Percentiles rank a stretch among this genome's conserved stretches.
These are phyloP conservation scores for Penicillium vulpinum DNA, from an alignment of 2,329 filamentous ascomycete genomes.

Conservation along the genomic window DNA sequence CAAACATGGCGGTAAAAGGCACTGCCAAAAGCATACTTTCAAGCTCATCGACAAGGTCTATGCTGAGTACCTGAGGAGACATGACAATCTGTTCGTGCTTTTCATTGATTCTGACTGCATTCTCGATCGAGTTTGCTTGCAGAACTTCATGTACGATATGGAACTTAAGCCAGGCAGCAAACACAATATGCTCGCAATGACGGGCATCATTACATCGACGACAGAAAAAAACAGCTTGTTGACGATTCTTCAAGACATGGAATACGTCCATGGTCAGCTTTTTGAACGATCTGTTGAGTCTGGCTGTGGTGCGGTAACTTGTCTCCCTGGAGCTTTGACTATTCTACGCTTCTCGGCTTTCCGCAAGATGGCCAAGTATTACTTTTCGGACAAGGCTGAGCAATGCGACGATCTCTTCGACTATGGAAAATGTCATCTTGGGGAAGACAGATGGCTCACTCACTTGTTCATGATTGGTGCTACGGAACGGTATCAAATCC, in stretches of 20 bases:
- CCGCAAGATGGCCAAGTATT: constrained; percentile 94
- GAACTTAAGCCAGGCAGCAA: constrained; percentile 91
- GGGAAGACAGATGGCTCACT: constrained; percentile 94
- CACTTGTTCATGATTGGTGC: constrained; percentile 99
- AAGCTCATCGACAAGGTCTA: constrained; percentile 93
- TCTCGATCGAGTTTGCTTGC: constrained; percentile 83
- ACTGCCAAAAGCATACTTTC: constrained; percentile 92
- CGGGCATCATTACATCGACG: constrained; percentile 92
- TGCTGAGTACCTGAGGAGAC: constrained; percentile 76
- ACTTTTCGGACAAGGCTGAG: constrained; percentile 95
- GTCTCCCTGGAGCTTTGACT: constrained; percentile 89
- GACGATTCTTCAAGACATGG: constrained; percentile 94
- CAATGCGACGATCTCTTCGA: constrained; percentile 96
- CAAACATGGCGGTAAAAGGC: constrained; percentile 86
- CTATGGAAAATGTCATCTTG: constrained; percentile 91
- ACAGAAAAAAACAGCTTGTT: constrained; percentile 85
- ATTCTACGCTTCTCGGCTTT: constrained; percentile 96
- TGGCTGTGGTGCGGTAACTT: constrained; percentile 89
- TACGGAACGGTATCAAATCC: constrained; percentile 89
- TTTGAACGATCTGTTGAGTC: constrained; percentile 96
- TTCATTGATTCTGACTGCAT: constrained; percentile 99
- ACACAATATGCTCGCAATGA: constrained; percentile 95
- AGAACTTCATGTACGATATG: constrained; percentile 99
- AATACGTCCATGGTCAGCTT: constrained; percentile 94
- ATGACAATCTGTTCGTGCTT: constrained; percentile 91